Evolutionary conservation across 352 stramenopile genomes (phyloP), one percentile per base, ranked within the genome.

Genomic region (Pythium monospermum): DNA sequence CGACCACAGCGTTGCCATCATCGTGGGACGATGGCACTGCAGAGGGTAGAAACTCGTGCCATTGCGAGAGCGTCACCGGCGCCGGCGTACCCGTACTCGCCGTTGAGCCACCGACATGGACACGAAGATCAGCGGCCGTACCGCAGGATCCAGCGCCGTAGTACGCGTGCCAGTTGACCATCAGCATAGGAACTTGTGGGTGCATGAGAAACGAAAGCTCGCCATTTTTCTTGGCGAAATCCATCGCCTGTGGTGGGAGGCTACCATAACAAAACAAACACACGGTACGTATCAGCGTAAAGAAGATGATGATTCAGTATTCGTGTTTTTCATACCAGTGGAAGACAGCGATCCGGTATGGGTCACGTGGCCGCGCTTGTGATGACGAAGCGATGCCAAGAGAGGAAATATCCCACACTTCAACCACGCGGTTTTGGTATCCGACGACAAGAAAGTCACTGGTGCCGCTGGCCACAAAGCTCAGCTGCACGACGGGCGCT

Each of bases 401-500:
- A 15, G 49, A 36, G 6, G 50, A 27, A 35, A 82, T 54, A 11
- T 71, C 49, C 68, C 79, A 71, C 13, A 88, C 54, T 33, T 88
- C 79, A 16, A 87, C 58, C 1, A 65, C 48, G 5, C 71, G 73
- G 33, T 77, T 87, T 43, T 84, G 73, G 49, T 80, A 86, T 3
- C 47, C 76, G 21, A 69, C 69, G 16, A 70, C 36, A 23, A 85
- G 50, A 41, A 76, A 78, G 12, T 16, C 65, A 2, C 53, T 42
- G 45, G 48, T 68, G 18, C 52, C 51, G 6, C 53, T 36, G 30
- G 36, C 23, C 8, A 46, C 61, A 35, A 88, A 84, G 5, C 44
- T 30, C 6, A 88, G 45, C 10, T 72, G 57, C 21, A 85, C 61
- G 7, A 86, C 61, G 2, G 76, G 64, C 21, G 76, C 71, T 21